phyloP scores from a whole-genome alignment of 2,329 filamentous ascomycete species.

The Aureobasidium lini region DNA sequence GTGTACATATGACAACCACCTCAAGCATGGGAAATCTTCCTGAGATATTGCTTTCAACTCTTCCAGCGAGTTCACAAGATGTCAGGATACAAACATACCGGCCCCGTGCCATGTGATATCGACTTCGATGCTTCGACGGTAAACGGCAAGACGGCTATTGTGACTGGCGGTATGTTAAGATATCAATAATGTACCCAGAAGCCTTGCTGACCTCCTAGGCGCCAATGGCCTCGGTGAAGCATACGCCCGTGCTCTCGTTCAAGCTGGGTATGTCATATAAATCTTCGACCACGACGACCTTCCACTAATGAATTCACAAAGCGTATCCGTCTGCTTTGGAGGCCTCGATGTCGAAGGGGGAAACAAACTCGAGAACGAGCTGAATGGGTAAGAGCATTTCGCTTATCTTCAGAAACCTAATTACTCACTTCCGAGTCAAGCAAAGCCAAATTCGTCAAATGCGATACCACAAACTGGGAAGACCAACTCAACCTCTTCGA shows the following conservation, averaged over 20 bases:
- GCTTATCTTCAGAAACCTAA: too few species aligned
- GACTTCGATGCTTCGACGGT: background rate
- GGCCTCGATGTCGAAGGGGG: constrained; percentile 25
- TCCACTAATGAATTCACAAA: constrained; percentile 12
- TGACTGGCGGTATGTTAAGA: background rate
- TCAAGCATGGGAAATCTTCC: too few species aligned
- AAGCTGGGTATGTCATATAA: background rate
- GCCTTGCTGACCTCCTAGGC: background rate
- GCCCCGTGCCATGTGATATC: background rate
- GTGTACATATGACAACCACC: too few species aligned
- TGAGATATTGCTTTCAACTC: too few species aligned
- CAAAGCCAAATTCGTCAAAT: constrained; percentile 25
- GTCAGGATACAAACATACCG: background rate
- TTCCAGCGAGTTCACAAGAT: background rate
- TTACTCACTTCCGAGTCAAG: background rate
- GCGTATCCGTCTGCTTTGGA: constrained; percentile 30
- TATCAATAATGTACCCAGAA: too few species aligned
- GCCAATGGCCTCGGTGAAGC: constrained; percentile 25
- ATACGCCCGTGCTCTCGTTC: background rate
- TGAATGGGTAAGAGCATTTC: constrained; percentile 10
- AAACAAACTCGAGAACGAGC: constrained; percentile 22
- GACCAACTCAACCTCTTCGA: constrained; percentile 27
- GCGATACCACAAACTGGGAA: constrained; percentile 25
- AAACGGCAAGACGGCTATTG: background rate
- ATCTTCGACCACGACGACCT: background rate